phyloP scores from a whole-genome alignment of 2,329 filamentous ascomycete species.

The Alternaria brassicicola region DNA sequence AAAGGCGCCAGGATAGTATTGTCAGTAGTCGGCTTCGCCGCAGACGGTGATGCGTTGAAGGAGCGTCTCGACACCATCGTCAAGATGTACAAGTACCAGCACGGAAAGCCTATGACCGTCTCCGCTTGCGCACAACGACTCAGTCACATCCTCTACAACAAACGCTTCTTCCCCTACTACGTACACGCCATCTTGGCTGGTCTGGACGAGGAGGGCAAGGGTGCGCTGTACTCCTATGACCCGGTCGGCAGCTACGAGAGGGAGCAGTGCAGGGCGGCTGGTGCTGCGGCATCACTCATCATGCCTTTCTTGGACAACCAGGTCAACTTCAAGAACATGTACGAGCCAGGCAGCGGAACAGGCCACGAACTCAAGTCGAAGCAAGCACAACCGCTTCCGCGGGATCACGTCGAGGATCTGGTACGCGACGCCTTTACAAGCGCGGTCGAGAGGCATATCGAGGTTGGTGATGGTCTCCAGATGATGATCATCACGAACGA shows the following conservation, averaged over 20 bases:
- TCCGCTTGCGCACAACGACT: slow-evolving; percentile 93
- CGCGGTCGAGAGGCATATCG: slow-evolving; percentile 97
- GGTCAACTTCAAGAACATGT: slow-evolving; percentile 99
- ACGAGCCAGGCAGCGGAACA: slow-evolving; percentile 81
- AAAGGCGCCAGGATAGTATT: slow-evolving; percentile 85
- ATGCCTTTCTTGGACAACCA: slow-evolving; percentile 99
- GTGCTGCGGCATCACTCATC: slow-evolving; percentile 90
- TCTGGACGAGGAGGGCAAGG: slow-evolving; percentile 91
- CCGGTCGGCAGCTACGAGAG: slow-evolving; percentile 97
- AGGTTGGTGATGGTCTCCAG: slow-evolving; percentile 95
- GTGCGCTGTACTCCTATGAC: slow-evolving; percentile 96
- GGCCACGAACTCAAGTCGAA: slow-evolving; percentile 81
- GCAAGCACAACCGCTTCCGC: slow-evolving; percentile 70
- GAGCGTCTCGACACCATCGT: slow-evolving; percentile 92
- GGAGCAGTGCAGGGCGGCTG: slow-evolving; percentile 92
- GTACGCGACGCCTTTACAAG: slow-evolving; percentile 98
- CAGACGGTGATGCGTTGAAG: slow-evolving; percentile 91
- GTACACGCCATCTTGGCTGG: slow-evolving; percentile 92
- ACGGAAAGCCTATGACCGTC: slow-evolving; percentile 94
- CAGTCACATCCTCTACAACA: slow-evolving; percentile 93
- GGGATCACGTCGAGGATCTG: slow-evolving; percentile 77
- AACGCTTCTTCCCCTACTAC: slow-evolving; percentile 99
- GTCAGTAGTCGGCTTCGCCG: slow-evolving; percentile 93
- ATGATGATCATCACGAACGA: slow-evolving; percentile 90
- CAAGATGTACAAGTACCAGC: slow-evolving; percentile 99